A percentile compares a stretch with the other conserved stretches of the same genome.
Conservation (phyloP, 1,139 yeast species). For the Casaregolazyma suthepensis region DNA sequence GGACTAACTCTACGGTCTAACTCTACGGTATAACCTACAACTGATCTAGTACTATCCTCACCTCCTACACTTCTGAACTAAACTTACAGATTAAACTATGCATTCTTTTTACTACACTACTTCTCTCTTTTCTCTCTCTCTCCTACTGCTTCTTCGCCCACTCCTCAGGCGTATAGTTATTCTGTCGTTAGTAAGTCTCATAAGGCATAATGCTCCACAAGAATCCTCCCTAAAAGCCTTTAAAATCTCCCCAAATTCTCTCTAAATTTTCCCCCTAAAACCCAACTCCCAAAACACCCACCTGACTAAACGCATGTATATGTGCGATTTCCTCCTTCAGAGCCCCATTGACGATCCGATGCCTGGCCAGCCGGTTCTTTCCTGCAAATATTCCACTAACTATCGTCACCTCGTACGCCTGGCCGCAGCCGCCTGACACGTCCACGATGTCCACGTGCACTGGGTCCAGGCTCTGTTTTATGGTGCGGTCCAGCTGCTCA, state of each 20-base stretch:
- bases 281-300: conserved; percentile 40
- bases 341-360: conserved; percentile 73
- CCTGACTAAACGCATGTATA: conserved; percentile 94
- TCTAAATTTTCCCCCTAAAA: neutral
- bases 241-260: neutral
- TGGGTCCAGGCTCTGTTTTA: conserved; percentile 32
- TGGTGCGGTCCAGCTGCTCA: conserved; percentile 27
- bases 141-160: conserved; percentile 12
- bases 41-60: no score
- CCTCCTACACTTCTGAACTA: no score
- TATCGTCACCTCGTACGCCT: conserved; percentile 73
- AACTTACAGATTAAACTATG: no score
- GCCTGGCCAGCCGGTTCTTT: conserved; percentile 80
- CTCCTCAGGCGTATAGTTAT: conserved; percentile 18
- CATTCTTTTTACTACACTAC: no score
- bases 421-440: conserved; percentile 71
- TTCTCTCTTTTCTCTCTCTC: neutral
- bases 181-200: conserved; percentile 10
- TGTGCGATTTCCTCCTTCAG: conserved; percentile 74
- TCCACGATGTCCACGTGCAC: conserved; percentile 34
- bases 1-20: no score
- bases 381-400: conserved; percentile 74
- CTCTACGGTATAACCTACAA: no score
- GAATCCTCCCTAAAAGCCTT: no score
- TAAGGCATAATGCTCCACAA: no score